Conservation (phyloP, 2,329 filamentous ascomycete genomes). For the Mycosphaerelloides madeirae region DNA sequence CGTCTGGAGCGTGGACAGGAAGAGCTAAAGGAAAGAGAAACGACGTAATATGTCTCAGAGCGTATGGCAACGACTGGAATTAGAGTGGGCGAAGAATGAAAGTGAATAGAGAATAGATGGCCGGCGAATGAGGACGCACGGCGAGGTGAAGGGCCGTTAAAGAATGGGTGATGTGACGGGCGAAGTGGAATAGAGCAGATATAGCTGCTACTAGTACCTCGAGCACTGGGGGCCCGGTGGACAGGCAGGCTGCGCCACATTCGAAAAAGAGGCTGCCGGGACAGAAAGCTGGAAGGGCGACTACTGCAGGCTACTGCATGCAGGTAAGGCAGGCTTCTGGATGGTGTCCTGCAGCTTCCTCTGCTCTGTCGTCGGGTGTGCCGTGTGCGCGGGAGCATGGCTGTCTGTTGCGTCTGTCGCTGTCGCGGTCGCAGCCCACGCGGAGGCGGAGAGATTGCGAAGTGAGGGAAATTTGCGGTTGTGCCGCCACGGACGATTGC, state of each 20-base stretch:
- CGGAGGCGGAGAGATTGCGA: constrained; percentile 18
- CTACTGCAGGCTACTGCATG: too few species aligned
- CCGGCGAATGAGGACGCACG: constrained; percentile 24
- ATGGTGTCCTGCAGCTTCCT: too few species aligned
- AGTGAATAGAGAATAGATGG: constrained; percentile 20
- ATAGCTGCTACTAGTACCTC: neutral
- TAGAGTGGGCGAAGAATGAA: constrained; percentile 23
- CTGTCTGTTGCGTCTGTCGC: constrained; percentile 7
- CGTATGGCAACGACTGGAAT: constrained; percentile 26
- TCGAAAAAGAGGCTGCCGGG: constrained; percentile 1
- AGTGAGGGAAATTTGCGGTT: constrained; percentile 10
- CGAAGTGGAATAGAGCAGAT: constrained; percentile 12
- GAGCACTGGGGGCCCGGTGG: neutral
- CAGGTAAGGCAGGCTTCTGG: too few species aligned
- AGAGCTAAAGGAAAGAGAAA: constrained; percentile 19
- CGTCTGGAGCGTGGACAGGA: constrained; percentile 18
- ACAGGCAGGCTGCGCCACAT: neutral
- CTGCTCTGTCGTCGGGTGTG: neutral
- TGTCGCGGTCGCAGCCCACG: constrained; percentile 6
- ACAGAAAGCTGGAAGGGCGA: too few species aligned
- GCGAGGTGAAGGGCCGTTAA: neutral
- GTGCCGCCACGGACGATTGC: constrained; percentile 11
- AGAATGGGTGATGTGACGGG: constrained; percentile 7
- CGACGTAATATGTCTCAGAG: constrained; percentile 27
- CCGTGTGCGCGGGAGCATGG: too few species aligned